A percentile compares a stretch with the other conserved stretches of the same genome.
Evolutionary conservation across 2,329 filamentous ascomycete species (phyloP).

Genomic region (Phaeosphaeriaceae sp.): DNA sequence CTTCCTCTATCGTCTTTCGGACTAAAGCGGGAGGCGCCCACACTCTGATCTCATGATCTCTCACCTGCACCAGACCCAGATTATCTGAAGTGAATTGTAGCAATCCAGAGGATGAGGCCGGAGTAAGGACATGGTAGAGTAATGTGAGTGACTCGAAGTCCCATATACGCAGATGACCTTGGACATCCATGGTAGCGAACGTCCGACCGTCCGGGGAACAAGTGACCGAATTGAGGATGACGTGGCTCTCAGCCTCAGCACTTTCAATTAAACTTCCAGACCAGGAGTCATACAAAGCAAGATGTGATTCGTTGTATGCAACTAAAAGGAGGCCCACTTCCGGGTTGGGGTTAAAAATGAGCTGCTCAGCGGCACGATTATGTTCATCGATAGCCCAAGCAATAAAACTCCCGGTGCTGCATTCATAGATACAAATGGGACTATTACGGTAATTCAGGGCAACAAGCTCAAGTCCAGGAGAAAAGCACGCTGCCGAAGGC

Average conservation of each 20-base stretch:
- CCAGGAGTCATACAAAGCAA: constrained; percentile 3
- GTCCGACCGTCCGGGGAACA: constrained; percentile 1
- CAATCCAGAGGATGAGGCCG: neutral
- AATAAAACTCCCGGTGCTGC: neutral
- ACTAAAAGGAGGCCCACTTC: neutral
- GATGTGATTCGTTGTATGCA: constrained; percentile 5
- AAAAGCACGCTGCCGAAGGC: neutral
- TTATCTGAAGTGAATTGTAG: neutral
- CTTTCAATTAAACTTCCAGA: neutral
- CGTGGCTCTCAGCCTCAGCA: neutral
- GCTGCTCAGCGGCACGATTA: constrained; percentile 1
- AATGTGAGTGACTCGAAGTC: constrained; percentile 3
- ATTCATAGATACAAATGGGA: constrained; percentile 1
- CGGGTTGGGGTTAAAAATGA: constrained; percentile 3
- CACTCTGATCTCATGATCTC: neutral
- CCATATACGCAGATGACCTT: neutral
- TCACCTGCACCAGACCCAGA: neutral
- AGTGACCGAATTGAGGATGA: neutral
- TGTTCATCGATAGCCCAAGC: constrained; percentile 1
- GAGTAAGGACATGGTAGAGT: constrained; percentile 2
- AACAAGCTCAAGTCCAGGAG: neutral
- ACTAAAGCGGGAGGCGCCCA: constrained; percentile 1
- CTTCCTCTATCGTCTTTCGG: constrained; percentile 2
- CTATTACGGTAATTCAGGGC: constrained; percentile 2
- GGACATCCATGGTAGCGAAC: constrained; percentile 1